Evolutionary conservation across 2,329 filamentous ascomycete species (phyloP).

Genomic region (Lachnellula hyalina): DNA sequence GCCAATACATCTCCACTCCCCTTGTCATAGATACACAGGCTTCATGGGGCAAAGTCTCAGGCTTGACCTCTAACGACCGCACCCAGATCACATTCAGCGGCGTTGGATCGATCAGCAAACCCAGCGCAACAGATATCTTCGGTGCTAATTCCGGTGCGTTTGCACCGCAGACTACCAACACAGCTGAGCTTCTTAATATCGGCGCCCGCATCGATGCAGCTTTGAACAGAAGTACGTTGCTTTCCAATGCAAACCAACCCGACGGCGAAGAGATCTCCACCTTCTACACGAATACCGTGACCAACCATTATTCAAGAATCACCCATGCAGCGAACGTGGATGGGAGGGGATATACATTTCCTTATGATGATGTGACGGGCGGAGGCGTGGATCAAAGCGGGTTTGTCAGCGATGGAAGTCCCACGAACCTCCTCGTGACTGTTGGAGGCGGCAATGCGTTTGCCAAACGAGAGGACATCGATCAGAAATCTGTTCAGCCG

Average conservation of each 20-base stretch:
- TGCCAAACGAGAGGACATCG: conserved; percentile 5
- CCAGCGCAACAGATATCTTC: conserved; percentile 58
- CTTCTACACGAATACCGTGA: conserved; percentile 51
- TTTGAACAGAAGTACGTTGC: conserved; percentile 67
- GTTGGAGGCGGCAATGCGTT: conserved; percentile 19
- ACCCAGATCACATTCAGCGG: conserved; percentile 36
- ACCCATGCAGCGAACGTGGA: conserved; percentile 56
- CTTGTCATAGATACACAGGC: conserved; percentile 63
- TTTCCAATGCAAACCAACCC: conserved; percentile 48
- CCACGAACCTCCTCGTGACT: conserved; percentile 11
- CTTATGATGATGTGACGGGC: conserved; percentile 65
- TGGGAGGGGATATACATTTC: conserved; percentile 62
- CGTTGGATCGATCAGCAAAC: conserved; percentile 47
- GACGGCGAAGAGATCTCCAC: conserved; percentile 39
- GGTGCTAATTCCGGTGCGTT: conserved; percentile 60
- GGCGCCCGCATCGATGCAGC: conserved; percentile 70
- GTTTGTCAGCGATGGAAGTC: conserved; percentile 48
- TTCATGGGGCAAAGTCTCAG: conserved; percentile 47
- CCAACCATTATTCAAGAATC: conserved; percentile 64
- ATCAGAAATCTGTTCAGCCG: not conserved
- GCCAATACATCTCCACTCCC: conserved; percentile 33
- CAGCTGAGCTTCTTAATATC: conserved; percentile 49
- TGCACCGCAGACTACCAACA: conserved; percentile 28
- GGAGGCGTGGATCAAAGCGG: conserved; percentile 56
- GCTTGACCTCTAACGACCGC: conserved; percentile 26